A percentile compares a stretch with the other conserved stretches of the same genome.
Evolutionary conservation across 2,329 filamentous ascomycete genomes (phyloP).

Genomic region (Zasmidium angulare): DNA sequence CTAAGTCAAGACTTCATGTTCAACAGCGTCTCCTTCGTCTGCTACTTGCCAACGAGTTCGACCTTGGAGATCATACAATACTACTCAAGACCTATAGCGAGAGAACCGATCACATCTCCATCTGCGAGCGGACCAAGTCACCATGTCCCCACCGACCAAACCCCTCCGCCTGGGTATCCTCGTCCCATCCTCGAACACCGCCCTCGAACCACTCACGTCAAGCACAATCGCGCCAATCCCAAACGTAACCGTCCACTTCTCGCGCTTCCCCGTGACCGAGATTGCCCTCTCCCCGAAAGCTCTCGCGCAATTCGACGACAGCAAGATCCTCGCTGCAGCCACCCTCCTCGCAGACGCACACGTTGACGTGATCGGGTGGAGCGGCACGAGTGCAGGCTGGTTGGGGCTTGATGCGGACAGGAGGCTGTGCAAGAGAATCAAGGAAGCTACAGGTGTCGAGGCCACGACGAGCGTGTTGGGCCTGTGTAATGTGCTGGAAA

Average conservation of each 20-base stretch:
- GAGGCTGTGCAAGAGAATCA: conserved; percentile 40
- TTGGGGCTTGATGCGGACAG: conserved; percentile 35
- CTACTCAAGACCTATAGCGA: no score
- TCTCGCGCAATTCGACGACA: conserved; percentile 36
- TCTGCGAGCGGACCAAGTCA: no score
- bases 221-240: conserved; percentile 31
- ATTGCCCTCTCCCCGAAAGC: conserved; percentile 39
- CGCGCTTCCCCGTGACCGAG: conserved; percentile 43
- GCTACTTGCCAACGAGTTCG: no score
- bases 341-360: conserved; percentile 32
- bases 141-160: no score
- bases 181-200: conserved; percentile 48
- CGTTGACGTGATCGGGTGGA: conserved; percentile 35
- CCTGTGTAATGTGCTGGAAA: conserved; percentile 38
- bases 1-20: no score
- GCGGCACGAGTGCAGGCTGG: conserved; percentile 31
- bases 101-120: no score
- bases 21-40: no score
- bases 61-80: no score
- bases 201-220: conserved; percentile 47
- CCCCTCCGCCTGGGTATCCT: conserved; percentile 39
- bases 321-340: conserved; percentile 31
- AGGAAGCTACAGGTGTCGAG: conserved; percentile 38
- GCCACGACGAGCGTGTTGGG: conserved; percentile 45
- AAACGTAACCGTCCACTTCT: conserved; percentile 43